Conservation (phyloP, 371 early-diverging fungal species). For the Phascolomyces articulosus region DNA sequence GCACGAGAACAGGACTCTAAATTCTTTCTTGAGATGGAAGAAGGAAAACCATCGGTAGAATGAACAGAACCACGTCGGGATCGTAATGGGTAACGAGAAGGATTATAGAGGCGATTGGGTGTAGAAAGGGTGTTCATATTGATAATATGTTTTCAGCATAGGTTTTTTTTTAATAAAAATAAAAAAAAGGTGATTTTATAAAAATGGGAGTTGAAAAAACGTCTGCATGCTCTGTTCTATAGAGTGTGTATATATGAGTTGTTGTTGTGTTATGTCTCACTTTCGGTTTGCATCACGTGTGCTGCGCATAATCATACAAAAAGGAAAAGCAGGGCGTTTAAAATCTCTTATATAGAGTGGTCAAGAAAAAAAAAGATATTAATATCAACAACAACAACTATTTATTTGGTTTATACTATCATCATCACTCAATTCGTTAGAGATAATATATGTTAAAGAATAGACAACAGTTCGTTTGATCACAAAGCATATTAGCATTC, state of each 20-base stretch:
- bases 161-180: neutral
- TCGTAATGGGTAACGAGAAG: neutral
- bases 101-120: slow-evolving; percentile 4
- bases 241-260: too few relatives aligned
- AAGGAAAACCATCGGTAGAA: slow-evolving; percentile 2
- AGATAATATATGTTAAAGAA: too few relatives aligned
- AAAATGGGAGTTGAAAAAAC: neutral
- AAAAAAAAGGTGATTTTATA: neutral
- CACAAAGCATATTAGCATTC: too few relatives aligned
- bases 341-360: too few relatives aligned
- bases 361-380: too few relatives aligned
- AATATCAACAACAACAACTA: too few relatives aligned
- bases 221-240: neutral
- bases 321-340: too few relatives aligned
- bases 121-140: neutral
- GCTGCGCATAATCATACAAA: neutral
- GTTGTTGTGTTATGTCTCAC: too few relatives aligned
- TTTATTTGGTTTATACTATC: too few relatives aligned
- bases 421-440: too few relatives aligned
- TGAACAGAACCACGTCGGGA: slow-evolving; percentile 12
- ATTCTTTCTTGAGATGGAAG: slow-evolving; percentile 1
- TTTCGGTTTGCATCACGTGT: neutral
- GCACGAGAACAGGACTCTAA: slow-evolving; percentile 8
- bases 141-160: neutral
- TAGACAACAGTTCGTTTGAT: too few relatives aligned